Conservation (phyloP, 352 stramenopile species). For the Nothophytophthora sp. region DNA sequence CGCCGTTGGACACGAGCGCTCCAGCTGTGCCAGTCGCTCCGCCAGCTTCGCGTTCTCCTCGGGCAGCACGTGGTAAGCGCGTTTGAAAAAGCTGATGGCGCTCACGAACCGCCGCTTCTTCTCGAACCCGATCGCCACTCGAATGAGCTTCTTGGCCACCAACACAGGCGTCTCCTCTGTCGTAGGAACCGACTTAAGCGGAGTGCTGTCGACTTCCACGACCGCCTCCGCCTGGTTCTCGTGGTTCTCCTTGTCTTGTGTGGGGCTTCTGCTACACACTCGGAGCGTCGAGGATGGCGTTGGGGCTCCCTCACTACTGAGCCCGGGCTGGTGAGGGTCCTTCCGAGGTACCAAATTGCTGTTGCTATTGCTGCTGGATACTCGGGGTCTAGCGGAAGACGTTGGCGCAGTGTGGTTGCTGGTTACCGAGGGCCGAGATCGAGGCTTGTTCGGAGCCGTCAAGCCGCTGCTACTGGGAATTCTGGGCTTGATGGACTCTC, state of each 20-base stretch:
- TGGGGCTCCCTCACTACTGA: too few species aligned
- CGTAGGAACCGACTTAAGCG: not conserved
- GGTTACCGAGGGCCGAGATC: too few species aligned
- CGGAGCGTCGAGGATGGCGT: too few species aligned
- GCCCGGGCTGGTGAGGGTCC: too few species aligned
- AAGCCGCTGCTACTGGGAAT: not conserved
- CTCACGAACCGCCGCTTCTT: slow-evolving; percentile 35
- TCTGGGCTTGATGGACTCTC: not conserved
- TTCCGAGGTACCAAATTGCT: too few species aligned
- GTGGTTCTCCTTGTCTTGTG: not conserved
- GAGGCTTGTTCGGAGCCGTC: not conserved
- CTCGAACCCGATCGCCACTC: slow-evolving; percentile 53
- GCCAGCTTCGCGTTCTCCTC: slow-evolving; percentile 46
- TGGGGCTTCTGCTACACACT: not conserved
- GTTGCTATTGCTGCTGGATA: not conserved
- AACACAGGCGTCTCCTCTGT: slow-evolving; percentile 30
- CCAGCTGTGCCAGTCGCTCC: slow-evolving; percentile 39
- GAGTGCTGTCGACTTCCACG: not conserved
- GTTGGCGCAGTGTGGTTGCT: too few species aligned
- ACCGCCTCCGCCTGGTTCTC: too few species aligned
- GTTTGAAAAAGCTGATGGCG: slow-evolving; percentile 56
- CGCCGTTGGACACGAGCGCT: slow-evolving; percentile 22
- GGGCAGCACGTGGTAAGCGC: slow-evolving; percentile 48
- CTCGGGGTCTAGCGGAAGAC: too few species aligned
- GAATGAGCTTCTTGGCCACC: slow-evolving; percentile 60